phyloP scores from a whole-genome alignment of 1,139 yeast genomes.

The Debaryomycetaceae sp. region DNA sequence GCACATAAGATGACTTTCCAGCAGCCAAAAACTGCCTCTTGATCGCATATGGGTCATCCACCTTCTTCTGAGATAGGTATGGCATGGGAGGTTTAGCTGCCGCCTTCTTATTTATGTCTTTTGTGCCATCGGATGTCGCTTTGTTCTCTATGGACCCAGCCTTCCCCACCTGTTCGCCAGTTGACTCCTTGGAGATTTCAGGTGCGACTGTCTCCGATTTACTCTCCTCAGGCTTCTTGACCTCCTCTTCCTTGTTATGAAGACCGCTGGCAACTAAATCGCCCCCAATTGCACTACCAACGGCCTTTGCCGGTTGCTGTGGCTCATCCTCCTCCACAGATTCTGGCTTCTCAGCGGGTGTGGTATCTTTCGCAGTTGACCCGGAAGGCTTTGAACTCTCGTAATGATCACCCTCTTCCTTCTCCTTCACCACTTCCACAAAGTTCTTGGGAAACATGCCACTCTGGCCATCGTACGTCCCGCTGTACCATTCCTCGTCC shows the following conservation, averaged over 20 bases:
- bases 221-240: neutral
- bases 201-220: neutral
- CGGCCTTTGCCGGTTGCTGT: conserved; percentile 2
- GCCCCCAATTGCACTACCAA: conserved; percentile 1
- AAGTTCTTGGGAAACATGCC: conserved; percentile 92
- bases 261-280: neutral
- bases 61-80: conserved; percentile 14
- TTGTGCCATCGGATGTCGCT: conserved; percentile 2
- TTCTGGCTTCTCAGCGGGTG: neutral
- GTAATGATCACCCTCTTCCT: neutral
- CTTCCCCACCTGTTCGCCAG: neutral
- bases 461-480: conserved; percentile 51
- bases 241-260: conserved; percentile 4
- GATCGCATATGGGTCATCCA: conserved; percentile 40
- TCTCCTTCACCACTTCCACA: conserved; percentile 44
- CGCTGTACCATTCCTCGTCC: conserved; percentile 89
- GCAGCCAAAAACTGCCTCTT: conserved; percentile 43
- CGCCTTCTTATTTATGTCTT: conserved; percentile 3
- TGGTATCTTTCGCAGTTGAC: neutral
- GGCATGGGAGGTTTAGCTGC: conserved; percentile 19
- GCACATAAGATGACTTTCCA: conserved; percentile 43
- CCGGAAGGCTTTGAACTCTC: neutral
- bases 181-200: neutral
- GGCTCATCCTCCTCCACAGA: neutral
- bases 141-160: neutral